Conservation (phyloP, 495 filamentous ascomycete species). For the Penicillium egyptiacum region DNA sequence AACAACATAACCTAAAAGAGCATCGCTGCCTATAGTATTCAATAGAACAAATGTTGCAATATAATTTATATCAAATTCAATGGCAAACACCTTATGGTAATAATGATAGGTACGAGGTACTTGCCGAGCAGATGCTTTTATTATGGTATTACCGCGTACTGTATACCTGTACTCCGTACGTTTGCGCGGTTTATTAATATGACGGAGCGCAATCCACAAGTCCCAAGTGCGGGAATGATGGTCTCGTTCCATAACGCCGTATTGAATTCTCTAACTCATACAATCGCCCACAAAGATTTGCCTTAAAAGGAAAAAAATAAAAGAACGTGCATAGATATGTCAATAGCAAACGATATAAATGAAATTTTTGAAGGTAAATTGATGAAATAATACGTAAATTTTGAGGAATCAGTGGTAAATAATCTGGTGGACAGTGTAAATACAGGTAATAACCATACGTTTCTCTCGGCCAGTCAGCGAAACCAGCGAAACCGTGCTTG, state of each 20-base stretch:
- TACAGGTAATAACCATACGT: conserved; percentile 13
- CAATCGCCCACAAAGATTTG: neutral
- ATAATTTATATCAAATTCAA: neutral
- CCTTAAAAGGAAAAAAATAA: neutral
- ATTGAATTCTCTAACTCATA: neutral
- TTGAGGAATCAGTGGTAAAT: neutral
- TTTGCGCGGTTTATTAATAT: conserved; percentile 27
- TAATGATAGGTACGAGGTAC: conserved; percentile 16
- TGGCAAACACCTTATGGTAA: neutral
- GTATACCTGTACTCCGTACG: conserved; percentile 24
- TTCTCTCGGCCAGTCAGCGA: conserved; percentile 27
- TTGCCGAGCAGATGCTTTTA: conserved; percentile 14
- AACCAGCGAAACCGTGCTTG: conserved; percentile 8
- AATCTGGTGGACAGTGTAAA: neutral
- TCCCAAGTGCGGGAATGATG: conserved; percentile 16
- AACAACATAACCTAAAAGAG: neutral
- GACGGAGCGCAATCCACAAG: conserved; percentile 25
- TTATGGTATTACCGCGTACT: conserved; percentile 22
- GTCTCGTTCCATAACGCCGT: conserved; percentile 16
- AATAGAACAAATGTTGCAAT: neutral
- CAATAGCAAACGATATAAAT: neutral
- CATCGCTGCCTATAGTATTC: neutral
- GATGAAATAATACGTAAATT: neutral
- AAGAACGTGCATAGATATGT: neutral
- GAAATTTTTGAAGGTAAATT: neutral